Evolutionary conservation across 345 rosid species (phyloP).

Genomic region (Trapa bicornis): DNA sequence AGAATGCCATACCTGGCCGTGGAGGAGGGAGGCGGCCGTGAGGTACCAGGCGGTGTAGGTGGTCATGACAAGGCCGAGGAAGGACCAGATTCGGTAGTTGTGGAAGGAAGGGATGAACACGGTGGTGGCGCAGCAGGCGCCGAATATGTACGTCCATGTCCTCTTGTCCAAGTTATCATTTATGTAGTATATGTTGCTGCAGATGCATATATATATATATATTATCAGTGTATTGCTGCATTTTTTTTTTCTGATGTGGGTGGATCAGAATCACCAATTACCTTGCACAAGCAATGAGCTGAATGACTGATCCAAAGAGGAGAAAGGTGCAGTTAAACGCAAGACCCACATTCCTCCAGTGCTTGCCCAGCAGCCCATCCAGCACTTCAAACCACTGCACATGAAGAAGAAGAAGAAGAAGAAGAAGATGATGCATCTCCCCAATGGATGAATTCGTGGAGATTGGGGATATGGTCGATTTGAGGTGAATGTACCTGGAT

Average conservation of each 20-base stretch:
- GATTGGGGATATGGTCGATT: no score
- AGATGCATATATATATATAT: background rate
- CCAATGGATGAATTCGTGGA: no score
- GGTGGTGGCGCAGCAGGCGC: slow-evolving; percentile 97
- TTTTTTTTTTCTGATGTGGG: no score
- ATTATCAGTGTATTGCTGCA: no score
- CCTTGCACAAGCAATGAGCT: slow-evolving; percentile 92
- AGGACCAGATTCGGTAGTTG: slow-evolving; percentile 98
- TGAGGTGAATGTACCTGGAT: slow-evolving; percentile 46
- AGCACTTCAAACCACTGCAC: slow-evolving; percentile 96
- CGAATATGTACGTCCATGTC: slow-evolving; percentile 98
- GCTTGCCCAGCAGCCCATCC: slow-evolving; percentile 92
- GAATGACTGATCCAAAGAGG: slow-evolving; percentile 98
- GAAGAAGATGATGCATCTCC: no score
- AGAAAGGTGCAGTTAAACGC: slow-evolving; percentile 99
- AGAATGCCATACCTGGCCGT: slow-evolving; percentile 56
- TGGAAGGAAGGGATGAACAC: slow-evolving; percentile 98
- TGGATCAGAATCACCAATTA: no score
- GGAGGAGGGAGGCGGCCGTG: slow-evolving; percentile 81
- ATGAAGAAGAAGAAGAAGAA: background rate
- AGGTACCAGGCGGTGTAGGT: slow-evolving; percentile 99
- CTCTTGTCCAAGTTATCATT: slow-evolving; percentile 98
- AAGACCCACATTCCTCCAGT: slow-evolving; percentile 99
- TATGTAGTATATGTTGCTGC: slow-evolving; percentile 97
- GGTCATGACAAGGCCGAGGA: slow-evolving; percentile 94